Conservation (phyloP, 1,284 basidiomycete species). For the Thecaphora thlaspeos region DNA sequence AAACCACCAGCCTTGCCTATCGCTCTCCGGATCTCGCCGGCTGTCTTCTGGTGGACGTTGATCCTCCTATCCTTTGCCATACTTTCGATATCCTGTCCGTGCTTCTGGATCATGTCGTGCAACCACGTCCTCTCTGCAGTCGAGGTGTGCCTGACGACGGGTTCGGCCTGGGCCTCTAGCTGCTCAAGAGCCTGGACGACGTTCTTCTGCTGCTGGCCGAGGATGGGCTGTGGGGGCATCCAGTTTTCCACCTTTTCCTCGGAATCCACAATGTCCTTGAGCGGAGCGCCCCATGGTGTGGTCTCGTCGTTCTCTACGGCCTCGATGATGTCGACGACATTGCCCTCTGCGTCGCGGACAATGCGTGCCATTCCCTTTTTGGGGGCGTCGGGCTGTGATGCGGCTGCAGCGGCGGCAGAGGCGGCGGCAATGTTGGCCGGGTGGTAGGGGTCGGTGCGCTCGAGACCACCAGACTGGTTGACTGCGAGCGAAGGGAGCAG, state of each 20-base stretch:
- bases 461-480: slow-evolving; percentile 32
- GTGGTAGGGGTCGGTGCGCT: slow-evolving; percentile 19
- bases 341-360: slow-evolving; percentile 77
- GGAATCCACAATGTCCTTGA: slow-evolving; percentile 19
- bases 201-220: background rate
- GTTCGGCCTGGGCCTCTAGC: slow-evolving; percentile 26
- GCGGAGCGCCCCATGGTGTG: slow-evolving; percentile 57
- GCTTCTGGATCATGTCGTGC: slow-evolving; percentile 67
- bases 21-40: slow-evolving; percentile 69
- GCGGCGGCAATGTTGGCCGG: background rate
- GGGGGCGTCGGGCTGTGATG: background rate
- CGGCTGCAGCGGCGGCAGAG: background rate
- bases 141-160: slow-evolving; percentile 68
- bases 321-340: slow-evolving; percentile 74
- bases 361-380: slow-evolving; percentile 79
- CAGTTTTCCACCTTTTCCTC: slow-evolving; percentile 13
- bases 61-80: slow-evolving; percentile 79
- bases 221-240: slow-evolving; percentile 3
- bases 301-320: slow-evolving; percentile 62
- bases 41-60: slow-evolving; percentile 83
- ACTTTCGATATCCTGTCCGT: slow-evolving; percentile 71
- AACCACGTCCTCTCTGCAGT: slow-evolving; percentile 72
- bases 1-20: slow-evolving; percentile 41
- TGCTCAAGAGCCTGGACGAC: slow-evolving; percentile 10
- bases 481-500: slow-evolving; percentile 62